Conservation (phyloP, 2,329 filamentous ascomycete genomes). For the Calonectria pseudoturangicola region DNA sequence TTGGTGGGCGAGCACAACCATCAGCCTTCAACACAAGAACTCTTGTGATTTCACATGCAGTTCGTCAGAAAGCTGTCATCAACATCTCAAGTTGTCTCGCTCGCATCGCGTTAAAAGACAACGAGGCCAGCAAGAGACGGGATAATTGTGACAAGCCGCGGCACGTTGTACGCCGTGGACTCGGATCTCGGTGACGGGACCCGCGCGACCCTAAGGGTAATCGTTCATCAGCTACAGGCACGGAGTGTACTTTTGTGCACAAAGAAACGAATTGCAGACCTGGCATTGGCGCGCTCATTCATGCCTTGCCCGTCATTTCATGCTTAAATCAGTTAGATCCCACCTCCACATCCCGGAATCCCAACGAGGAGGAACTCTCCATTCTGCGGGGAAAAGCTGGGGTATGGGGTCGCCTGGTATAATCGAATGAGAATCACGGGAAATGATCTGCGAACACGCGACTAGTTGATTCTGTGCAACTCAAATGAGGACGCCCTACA, state of each 20-base stretch:
- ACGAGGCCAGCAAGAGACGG: not conserved
- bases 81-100: too few relatives aligned
- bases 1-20: too few relatives aligned
- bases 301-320: not conserved
- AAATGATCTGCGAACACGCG: not conserved
- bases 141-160: not conserved
- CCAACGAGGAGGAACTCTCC: not conserved
- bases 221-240: not conserved
- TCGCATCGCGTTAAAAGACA: not conserved
- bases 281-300: not conserved
- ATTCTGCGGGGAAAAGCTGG: not conserved
- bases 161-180: too few relatives aligned
- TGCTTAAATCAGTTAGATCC: not conserved
- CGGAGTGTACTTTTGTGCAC: not conserved
- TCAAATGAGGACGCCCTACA: not conserved
- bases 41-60: too few relatives aligned
- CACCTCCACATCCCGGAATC: not conserved
- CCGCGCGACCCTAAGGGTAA: not conserved
- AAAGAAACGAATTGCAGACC: not conserved
- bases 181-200: not conserved
- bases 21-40: too few relatives aligned
- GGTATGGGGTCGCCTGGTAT: not conserved
- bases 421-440: not conserved
- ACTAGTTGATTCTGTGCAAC: not conserved
- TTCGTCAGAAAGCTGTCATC: too few relatives aligned